Evolutionary conservation across 148 eudicot species (phyloP).

Genomic region (Simmondsia chinensis): DNA sequence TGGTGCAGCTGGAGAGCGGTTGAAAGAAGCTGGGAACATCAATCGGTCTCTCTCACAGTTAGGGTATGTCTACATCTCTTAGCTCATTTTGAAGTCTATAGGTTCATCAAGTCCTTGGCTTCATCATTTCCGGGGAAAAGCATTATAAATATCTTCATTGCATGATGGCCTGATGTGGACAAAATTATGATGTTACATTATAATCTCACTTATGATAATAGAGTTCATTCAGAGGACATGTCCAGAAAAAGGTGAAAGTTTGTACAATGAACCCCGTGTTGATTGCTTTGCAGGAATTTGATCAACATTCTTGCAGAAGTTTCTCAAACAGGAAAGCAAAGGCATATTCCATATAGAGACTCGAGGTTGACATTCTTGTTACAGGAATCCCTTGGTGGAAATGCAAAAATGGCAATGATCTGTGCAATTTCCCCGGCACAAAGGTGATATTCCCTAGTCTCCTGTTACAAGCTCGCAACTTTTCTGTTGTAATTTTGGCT

Average conservation of each 20-base stretch:
- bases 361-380: conserved; percentile 89
- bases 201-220: too few species aligned
- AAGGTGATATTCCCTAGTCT: conserved; percentile 35
- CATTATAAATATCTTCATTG: too few species aligned
- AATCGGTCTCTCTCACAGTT: conserved; percentile 93
- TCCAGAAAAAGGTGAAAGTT: too few species aligned
- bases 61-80: conserved; percentile 41
- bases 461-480: neutral
- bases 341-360: conserved; percentile 97
- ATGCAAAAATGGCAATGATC: conserved; percentile 96
- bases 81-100: neutral
- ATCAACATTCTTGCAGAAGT: conserved; percentile 94
- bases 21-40: conserved; percentile 96
- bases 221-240: too few species aligned
- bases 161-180: too few species aligned
- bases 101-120: too few species aligned
- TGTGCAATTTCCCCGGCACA: conserved; percentile 90
- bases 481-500: neutral
- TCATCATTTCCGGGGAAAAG: too few species aligned
- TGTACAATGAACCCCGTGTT: too few species aligned
- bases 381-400: conserved; percentile 98
- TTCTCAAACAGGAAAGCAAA: conserved; percentile 93
- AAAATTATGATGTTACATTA: too few species aligned
- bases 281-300: conserved; percentile 63
- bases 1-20: conserved; percentile 97